Conservation (phyloP, 495 filamentous ascomycete species). For the Aspergillus indologenus region DNA sequence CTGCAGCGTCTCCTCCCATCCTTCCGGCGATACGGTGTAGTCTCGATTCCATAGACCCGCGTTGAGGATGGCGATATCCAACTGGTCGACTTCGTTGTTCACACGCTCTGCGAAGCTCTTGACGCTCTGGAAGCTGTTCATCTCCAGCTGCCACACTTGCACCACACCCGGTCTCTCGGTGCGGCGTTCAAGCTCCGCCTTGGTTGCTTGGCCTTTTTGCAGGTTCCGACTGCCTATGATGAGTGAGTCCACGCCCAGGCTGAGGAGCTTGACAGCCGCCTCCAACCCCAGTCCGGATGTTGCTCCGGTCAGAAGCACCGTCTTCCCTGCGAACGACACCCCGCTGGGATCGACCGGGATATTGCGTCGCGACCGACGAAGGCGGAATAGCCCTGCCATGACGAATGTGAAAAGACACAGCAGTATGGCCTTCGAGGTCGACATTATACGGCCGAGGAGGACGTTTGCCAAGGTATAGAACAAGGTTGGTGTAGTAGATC, state of each 20-base stretch:
- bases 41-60: slow-evolving; percentile 42
- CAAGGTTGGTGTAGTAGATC: no score
- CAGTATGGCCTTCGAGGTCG: neutral
- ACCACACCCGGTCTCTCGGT: slow-evolving; percentile 42
- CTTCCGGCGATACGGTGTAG: slow-evolving; percentile 37
- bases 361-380: slow-evolving; percentile 37
- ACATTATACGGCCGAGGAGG: neutral
- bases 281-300: slow-evolving; percentile 50
- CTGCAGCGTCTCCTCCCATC: slow-evolving; percentile 54
- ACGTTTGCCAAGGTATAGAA: no score
- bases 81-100: slow-evolving; percentile 31
- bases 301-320: slow-evolving; percentile 56
- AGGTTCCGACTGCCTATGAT: slow-evolving; percentile 43
- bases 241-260: slow-evolving; percentile 38
- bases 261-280: slow-evolving; percentile 45
- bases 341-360: slow-evolving; percentile 35
- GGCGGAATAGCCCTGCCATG: slow-evolving; percentile 39
- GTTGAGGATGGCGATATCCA: slow-evolving; percentile 47
- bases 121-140: slow-evolving; percentile 49
- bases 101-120: slow-evolving; percentile 43
- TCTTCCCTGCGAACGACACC: slow-evolving; percentile 44
- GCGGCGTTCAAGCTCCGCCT: slow-evolving; percentile 43
- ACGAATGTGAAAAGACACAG: slow-evolving; percentile 6
- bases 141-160: slow-evolving; percentile 54
- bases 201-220: slow-evolving; percentile 45